A percentile compares a stretch with the other conserved stretches of the same genome.
These are phyloP conservation scores for Oryza meridionalis DNA, from an alignment of 176 grass and related monocot species.

Conservation along the genomic window DNA sequence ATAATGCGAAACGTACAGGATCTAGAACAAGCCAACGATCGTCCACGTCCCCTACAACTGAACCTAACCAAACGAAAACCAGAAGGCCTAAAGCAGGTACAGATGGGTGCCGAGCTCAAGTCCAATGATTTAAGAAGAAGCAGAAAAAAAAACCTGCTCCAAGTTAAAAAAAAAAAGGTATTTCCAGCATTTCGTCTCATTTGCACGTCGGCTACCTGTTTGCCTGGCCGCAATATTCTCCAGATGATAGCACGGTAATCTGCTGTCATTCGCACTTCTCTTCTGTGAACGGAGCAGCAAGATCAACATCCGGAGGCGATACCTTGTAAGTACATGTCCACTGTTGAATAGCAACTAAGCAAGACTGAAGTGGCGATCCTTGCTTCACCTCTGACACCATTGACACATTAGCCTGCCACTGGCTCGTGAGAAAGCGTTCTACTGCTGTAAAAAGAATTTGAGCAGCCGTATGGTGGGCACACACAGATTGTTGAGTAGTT, in stretches of 20 bases:
- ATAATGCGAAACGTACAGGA: constrained; percentile 38
- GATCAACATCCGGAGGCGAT: background rate
- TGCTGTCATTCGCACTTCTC: background rate
- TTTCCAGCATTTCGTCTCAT: background rate
- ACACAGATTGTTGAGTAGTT: background rate
- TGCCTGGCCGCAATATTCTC: background rate
- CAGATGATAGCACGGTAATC: background rate
- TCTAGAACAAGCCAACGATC: constrained; percentile 29
- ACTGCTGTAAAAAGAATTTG: background rate
- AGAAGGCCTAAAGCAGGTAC: constrained; percentile 42
- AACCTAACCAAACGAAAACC: constrained; percentile 36
- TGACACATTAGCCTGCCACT: background rate
- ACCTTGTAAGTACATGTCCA: background rate
- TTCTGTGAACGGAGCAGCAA: constrained; percentile 22
- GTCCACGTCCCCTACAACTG: constrained; percentile 21
- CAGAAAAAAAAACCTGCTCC: constrained; percentile 54
- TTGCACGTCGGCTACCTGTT: background rate
- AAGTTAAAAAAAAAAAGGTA: constrained; percentile 13
- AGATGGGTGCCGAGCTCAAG: constrained; percentile 38
- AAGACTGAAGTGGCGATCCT: constrained; percentile 19
- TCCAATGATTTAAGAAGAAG: constrained; percentile 44
- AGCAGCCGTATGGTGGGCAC: background rate
- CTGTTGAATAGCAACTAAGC: constrained; percentile 23
- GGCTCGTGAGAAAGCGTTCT: constrained; percentile 25
- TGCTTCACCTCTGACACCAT: background rate